Conservation (phyloP, 345 rosid genomes). For the Syzygium jambos region DNA sequence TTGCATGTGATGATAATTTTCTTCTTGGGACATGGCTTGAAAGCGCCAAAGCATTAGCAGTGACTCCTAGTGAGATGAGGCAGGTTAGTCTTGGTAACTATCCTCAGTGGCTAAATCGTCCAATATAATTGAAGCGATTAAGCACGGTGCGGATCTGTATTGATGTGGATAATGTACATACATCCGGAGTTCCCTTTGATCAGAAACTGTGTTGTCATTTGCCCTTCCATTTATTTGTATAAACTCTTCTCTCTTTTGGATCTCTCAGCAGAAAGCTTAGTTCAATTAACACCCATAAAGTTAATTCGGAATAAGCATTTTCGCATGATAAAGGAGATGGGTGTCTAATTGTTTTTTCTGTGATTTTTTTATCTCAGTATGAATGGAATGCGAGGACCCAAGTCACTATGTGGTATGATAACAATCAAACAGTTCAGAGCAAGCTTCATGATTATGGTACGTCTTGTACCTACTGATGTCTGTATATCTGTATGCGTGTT, state of each 20-base stretch:
- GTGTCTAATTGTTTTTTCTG: not conserved
- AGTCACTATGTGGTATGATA: conserved; percentile 96
- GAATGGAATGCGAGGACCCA: conserved; percentile 95
- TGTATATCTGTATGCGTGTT: not conserved
- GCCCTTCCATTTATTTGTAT: not conserved
- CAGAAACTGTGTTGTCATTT: not conserved
- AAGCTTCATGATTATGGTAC: conserved; percentile 89
- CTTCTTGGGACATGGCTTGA: conserved; percentile 91
- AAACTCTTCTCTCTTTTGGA: not conserved
- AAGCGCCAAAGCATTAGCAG: conserved; percentile 66
- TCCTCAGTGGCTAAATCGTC: not conserved
- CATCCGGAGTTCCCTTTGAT: not conserved
- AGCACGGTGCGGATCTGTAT: not conserved
- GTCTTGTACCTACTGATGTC: not conserved
- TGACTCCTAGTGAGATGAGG: conserved; percentile 44
- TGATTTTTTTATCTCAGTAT: conserved; percentile 30
- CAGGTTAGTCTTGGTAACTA: conserved; percentile 36
- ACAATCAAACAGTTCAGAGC: conserved; percentile 60
- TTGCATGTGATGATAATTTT: conserved; percentile 78
- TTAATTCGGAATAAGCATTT: not conserved
- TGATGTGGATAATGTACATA: not conserved
- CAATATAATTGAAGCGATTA: not conserved
- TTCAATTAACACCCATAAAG: not conserved
- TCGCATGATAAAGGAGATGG: not conserved
- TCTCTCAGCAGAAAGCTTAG: not conserved